Base-by-base conservation (phyloP, 352 stramenopile species). In the Pythium insidiosum region DNA sequence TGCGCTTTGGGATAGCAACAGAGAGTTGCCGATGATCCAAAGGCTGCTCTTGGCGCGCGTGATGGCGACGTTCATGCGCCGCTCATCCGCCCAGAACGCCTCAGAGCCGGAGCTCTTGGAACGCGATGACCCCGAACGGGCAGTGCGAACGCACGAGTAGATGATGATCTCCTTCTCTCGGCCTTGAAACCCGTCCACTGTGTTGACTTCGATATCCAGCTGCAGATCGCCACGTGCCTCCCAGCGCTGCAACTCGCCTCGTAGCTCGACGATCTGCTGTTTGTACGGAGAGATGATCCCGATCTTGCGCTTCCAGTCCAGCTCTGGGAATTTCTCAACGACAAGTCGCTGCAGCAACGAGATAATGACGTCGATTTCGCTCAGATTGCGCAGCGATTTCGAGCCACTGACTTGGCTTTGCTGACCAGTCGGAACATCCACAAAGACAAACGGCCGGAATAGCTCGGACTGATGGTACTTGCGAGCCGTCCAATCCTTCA, bases 261-360 rank as follows among this genome's bases (percentile, higher is more conserved):
- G 69, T 15, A 99, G 61, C 29, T 97, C 68, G 47, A 96, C 81
- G 41, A 94, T 83, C 57, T 99, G 97, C 26, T 96, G 95, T 60
- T 98, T 98, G 75, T 99, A 99, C 12, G 97, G 97, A 19, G 97
- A 97, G 48, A 99, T 98, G 25, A 99, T 78, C 36, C 90, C 96
- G 28, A 99, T 96, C 47, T 98, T 84, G 43, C 91, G 77, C 34
- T 76, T 68, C 73, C 76, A 86, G 21, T 86, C 68, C n/a, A 72
- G 41, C 9, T 59, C 40, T 2, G 74, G 59, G 38, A 71, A 85
- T 56, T 97, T 75, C 30, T 84, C 50, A 46, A 97, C 74, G 42
- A 91, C 62, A 11, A 81, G 96, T 60, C 97, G 94, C 26, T 98
- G 64, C 6, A 98, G 61, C 25, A 98, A 58, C 36, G 54, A 51